Percentiles rank a stretch among this genome's conserved stretches.
Evolutionary conservation across 2,329 filamentous ascomycete genomes (phyloP).

Genomic region (Davidsoniella australis): DNA sequence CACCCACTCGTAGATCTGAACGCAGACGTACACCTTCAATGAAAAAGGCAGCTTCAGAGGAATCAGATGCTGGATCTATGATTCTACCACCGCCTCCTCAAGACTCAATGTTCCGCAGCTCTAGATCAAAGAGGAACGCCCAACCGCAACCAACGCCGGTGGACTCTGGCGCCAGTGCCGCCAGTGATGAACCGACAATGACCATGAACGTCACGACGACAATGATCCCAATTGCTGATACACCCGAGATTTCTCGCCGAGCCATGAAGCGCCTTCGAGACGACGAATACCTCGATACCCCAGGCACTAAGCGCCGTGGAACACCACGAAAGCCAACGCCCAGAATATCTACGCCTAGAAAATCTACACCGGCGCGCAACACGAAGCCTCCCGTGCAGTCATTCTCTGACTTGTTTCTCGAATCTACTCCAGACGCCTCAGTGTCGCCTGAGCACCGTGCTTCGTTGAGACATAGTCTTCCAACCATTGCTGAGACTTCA

Average conservation of each 20-base stretch:
- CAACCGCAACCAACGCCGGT: conserved; percentile 1
- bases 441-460: background rate
- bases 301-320: conserved; percentile 1
- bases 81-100: background rate
- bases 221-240: conserved; percentile 7
- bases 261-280: background rate
- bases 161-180: conserved; percentile 6
- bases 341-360: conserved; percentile 3
- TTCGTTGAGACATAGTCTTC: background rate
- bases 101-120: background rate
- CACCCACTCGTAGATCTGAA: background rate
- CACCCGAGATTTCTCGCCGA: conserved; percentile 4
- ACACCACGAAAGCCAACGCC: background rate
- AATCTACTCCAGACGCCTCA: conserved; percentile 2
- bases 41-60: background rate
- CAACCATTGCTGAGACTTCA: conserved; percentile 3
- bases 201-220: conserved; percentile 8
- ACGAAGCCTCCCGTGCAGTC: background rate
- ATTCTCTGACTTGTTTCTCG: conserved; percentile 4
- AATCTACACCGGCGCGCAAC: conserved; percentile 5
- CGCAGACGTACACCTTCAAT: background rate
- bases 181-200: conserved; percentile 4
- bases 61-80: conserved; percentile 1
- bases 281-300: conserved; percentile 1
- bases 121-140: background rate